Conservation (phyloP, 768 basidiomycete species). For the Tylopilus rubrobrunneus region DNA sequence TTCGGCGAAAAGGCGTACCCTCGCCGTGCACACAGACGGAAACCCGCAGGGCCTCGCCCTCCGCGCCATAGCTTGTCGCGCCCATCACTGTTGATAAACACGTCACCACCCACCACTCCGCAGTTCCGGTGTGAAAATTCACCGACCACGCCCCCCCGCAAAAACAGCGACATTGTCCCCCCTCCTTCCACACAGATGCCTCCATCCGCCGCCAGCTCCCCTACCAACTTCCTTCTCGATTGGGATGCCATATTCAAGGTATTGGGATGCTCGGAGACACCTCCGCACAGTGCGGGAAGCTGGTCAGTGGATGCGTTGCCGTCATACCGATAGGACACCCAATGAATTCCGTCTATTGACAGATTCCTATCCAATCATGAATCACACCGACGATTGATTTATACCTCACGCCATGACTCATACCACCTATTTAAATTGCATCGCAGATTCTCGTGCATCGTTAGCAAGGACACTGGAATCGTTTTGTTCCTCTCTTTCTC, state of each 20-base stretch:
- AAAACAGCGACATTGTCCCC: neutral
- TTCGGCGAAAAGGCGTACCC: neutral
- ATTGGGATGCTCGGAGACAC: constrained; percentile 14
- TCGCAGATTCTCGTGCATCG: neutral
- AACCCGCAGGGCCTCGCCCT: constrained; percentile 26
- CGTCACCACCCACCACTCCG: constrained; percentile 6
- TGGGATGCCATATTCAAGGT: constrained; percentile 33
- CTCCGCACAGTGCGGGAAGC: neutral
- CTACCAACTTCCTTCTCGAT: constrained; percentile 22
- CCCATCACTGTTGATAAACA: constrained; percentile 17
- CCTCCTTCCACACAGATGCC: constrained; percentile 2
- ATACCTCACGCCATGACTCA: neutral
- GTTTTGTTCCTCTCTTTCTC: neutral
- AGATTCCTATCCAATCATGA: constrained; percentile 3
- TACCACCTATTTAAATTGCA: constrained; percentile 3
- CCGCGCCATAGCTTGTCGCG: constrained; percentile 12
- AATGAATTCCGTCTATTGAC: neutral
- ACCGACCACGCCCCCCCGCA: constrained; percentile 3
- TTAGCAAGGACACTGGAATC: constrained; percentile 8
- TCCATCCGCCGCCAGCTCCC: constrained; percentile 6
- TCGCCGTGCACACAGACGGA: constrained; percentile 16
- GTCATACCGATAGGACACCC: neutral
- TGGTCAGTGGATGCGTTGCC: constrained; percentile 12
- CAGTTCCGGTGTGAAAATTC: constrained; percentile 6
- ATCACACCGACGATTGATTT: neutral